phyloP scores from a whole-genome alignment of 331 rosid genomes.

The Quercus phellos region DNA sequence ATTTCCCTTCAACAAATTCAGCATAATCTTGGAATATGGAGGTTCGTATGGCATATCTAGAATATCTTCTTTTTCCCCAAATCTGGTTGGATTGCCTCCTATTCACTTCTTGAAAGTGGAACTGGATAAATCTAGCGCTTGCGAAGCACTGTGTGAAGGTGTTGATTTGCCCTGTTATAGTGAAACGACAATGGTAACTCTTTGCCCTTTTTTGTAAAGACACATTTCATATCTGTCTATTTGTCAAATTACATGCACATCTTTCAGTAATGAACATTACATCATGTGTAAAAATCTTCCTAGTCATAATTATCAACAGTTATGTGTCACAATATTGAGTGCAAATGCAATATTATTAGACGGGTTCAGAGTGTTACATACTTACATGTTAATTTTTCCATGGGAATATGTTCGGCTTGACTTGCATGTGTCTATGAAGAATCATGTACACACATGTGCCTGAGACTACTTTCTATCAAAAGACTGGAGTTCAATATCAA shows the following conservation, averaged over 20 bases:
- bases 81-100: conserved; percentile 30
- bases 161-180: conserved; percentile 36
- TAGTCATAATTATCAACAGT: neutral
- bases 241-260: neutral
- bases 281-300: neutral
- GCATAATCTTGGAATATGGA: conserved; percentile 62
- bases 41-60: conserved; percentile 38
- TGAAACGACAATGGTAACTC: conserved; percentile 38
- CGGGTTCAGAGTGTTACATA: neutral
- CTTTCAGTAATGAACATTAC: neutral
- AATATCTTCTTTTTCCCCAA: conserved; percentile 34
- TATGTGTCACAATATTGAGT: neutral
- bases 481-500: neutral
- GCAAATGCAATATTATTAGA: neutral
- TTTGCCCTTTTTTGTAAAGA: conserved; percentile 1
- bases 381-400: neutral
- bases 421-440: neutral
- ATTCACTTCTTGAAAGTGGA: conserved; percentile 50
- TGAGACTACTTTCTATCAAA: neutral
- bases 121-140: conserved; percentile 35
- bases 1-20: conserved; percentile 51
- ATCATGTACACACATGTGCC: neutral
- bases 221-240: neutral
- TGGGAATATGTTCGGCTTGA: neutral
- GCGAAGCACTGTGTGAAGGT: conserved; percentile 52